Evolutionary conservation across 2,329 filamentous ascomycete genomes (phyloP).

Genomic region (Clonostachys chloroleuca): DNA sequence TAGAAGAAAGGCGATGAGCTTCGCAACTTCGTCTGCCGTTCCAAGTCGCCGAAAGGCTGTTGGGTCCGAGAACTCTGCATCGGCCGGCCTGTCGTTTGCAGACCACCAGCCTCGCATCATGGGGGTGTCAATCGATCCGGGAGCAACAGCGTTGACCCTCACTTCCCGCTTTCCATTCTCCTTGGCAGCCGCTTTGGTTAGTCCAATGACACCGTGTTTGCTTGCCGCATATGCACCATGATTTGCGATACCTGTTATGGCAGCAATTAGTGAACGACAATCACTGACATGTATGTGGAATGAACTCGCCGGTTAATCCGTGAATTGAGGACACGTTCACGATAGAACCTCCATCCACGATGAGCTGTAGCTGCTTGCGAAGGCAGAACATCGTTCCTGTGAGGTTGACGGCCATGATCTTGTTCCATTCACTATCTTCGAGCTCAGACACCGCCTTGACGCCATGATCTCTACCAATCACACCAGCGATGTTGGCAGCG

Average conservation of each 20-base stretch:
- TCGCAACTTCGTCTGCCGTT: constrained; percentile 29
- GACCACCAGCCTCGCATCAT: constrained; percentile 39
- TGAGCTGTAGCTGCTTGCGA: constrained; percentile 35
- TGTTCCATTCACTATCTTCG: constrained; percentile 42
- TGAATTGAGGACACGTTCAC: constrained; percentile 50
- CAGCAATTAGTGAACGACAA: neutral
- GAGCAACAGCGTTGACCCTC: constrained; percentile 39
- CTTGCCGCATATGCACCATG: constrained; percentile 31
- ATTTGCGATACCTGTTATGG: constrained; percentile 20
- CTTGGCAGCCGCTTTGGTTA: constrained; percentile 28
- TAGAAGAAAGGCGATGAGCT: constrained; percentile 25
- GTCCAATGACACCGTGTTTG: constrained; percentile 29
- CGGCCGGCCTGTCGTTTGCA: constrained; percentile 19
- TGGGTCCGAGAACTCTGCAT: constrained; percentile 34
- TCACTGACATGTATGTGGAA: neutral
- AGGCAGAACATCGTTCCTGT: constrained; percentile 48
- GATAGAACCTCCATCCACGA: constrained; percentile 44
- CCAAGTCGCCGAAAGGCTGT: constrained; percentile 37
- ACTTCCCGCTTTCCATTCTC: constrained; percentile 36
- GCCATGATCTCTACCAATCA: constrained; percentile 39
- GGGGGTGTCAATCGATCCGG: constrained; percentile 44
- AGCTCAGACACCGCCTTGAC: constrained; percentile 31
- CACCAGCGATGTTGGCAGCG: constrained; percentile 50
- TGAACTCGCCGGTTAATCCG: constrained; percentile 33
- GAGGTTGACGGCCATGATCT: constrained; percentile 41